Conservation (phyloP, 2,329 filamentous ascomycete genomes). For the Coniochaeta sp. region DNA sequence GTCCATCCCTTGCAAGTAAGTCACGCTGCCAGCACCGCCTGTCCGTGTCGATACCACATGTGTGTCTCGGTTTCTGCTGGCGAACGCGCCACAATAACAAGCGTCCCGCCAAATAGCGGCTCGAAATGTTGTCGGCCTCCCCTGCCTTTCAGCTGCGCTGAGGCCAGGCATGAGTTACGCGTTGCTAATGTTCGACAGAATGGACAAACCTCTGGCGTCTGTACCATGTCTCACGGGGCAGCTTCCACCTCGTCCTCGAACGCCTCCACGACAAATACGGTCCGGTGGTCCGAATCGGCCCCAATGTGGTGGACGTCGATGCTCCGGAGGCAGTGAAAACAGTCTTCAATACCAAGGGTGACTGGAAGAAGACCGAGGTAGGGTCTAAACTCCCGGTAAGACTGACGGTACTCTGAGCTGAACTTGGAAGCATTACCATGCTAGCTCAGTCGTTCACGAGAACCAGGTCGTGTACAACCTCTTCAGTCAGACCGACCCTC, state of each 20-base stretch:
- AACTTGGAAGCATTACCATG: slow-evolving; percentile 24
- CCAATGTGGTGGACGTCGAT: slow-evolving; percentile 44
- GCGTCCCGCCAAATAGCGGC: no score
- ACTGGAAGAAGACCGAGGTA: slow-evolving; percentile 19
- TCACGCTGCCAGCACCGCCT: no score
- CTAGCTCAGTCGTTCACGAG: slow-evolving; percentile 23
- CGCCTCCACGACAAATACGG: slow-evolving; percentile 28
- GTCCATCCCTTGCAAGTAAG: no score
- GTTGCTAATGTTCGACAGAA: no score
- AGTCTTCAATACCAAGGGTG: slow-evolving; percentile 24
- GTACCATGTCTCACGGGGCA: slow-evolving; percentile 14
- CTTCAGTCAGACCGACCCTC: slow-evolving; percentile 26
- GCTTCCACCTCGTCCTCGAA: slow-evolving; percentile 19
- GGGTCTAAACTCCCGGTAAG: neutral
- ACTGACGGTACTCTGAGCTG: neutral
- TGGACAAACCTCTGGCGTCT: slow-evolving; percentile 29
- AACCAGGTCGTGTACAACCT: slow-evolving; percentile 29
- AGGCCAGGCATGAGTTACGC: no score
- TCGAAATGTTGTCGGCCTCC: no score
- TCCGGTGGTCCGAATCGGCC: slow-evolving; percentile 27
- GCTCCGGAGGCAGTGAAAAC: slow-evolving; percentile 38
- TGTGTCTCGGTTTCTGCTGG: no score
- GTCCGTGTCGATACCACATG: no score
- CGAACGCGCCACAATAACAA: no score
- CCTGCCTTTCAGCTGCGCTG: no score